phyloP scores from a whole-genome alignment of 352 stramenopile genomes.

The Globisporangium acanthophoron region DNA sequence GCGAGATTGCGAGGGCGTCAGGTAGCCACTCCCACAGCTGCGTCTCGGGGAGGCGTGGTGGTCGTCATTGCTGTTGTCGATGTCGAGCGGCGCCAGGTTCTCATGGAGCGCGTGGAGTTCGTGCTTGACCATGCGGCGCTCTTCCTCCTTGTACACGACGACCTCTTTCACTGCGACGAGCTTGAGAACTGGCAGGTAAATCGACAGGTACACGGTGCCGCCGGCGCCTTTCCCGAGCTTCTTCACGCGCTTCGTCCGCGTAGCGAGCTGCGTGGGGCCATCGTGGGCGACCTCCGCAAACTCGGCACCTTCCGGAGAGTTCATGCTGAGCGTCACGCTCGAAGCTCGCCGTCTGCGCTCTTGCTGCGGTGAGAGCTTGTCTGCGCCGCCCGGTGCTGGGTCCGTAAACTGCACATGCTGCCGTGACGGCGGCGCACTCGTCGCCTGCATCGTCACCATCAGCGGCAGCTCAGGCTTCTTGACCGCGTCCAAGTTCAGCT shows the following conservation, averaged over 20 bases:
- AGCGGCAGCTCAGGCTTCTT: constrained; percentile 27
- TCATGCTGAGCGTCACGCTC: constrained; percentile 56
- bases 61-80: not conserved
- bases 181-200: constrained; percentile 81
- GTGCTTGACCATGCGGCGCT: constrained; percentile 79
- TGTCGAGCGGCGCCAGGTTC: constrained; percentile 69
- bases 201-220: constrained; percentile 70
- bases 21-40: not conserved
- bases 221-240: constrained; percentile 79
- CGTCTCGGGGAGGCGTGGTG: not conserved
- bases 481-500: constrained; percentile 41
- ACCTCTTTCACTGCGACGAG: constrained; percentile 87
- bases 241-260: constrained; percentile 60
- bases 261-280: constrained; percentile 54
- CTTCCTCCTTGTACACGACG: constrained; percentile 71
- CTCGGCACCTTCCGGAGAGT: constrained; percentile 57
- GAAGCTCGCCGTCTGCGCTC: constrained; percentile 29
- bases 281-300: constrained; percentile 73
- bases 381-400: not conserved
- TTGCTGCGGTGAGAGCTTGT: not conserved
- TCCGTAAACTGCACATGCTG: constrained; percentile 9
- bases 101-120: constrained; percentile 85
- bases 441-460: constrained; percentile 22
- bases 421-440: constrained; percentile 1
- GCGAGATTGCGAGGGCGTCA: constrained; percentile 5